phyloP scores from a whole-genome alignment of 2,329 filamentous ascomycete species.

The Chrysosphaeria jannelii region DNA sequence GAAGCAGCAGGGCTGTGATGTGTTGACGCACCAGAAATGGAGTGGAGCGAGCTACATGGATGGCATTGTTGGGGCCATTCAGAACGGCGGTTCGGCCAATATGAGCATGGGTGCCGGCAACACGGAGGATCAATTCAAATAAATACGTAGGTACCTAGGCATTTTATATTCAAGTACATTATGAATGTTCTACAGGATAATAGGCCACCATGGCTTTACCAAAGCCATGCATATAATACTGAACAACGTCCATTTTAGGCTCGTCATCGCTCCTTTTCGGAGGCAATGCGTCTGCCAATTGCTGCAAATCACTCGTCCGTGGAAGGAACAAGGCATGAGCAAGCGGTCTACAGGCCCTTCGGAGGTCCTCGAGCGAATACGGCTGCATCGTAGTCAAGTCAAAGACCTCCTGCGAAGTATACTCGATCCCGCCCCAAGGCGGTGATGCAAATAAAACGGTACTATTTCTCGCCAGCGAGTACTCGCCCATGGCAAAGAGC shows the following conservation, averaged over 20 bases:
- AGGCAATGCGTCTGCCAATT: constrained; percentile 26
- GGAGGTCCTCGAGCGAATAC: constrained; percentile 37
- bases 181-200: constrained; percentile 14
- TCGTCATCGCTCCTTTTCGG: constrained; percentile 9
- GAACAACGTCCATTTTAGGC: constrained; percentile 38
- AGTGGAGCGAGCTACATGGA: constrained; percentile 44
- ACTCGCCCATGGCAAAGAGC: constrained; percentile 2
- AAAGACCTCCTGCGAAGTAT: constrained; percentile 36
- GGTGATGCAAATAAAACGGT: constrained; percentile 25
- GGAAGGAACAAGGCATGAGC: constrained; percentile 55
- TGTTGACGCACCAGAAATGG: constrained; percentile 88
- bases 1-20: constrained; percentile 72
- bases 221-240: constrained; percentile 75
- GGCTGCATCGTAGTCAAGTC: constrained; percentile 68
- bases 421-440: constrained; percentile 28
- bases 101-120: constrained; percentile 91
- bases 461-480: constrained; percentile 12
- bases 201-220: constrained; percentile 56
- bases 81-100: constrained; percentile 67
- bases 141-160: background rate
- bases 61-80: constrained; percentile 65
- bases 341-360: constrained; percentile 26
- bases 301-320: constrained; percentile 52
- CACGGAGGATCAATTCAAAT: constrained; percentile 40
- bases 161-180: background rate